These are phyloP conservation scores for Nitzschia sp. DNA, from an alignment of 108 stramenopile species.

Conservation along the genomic window DNA sequence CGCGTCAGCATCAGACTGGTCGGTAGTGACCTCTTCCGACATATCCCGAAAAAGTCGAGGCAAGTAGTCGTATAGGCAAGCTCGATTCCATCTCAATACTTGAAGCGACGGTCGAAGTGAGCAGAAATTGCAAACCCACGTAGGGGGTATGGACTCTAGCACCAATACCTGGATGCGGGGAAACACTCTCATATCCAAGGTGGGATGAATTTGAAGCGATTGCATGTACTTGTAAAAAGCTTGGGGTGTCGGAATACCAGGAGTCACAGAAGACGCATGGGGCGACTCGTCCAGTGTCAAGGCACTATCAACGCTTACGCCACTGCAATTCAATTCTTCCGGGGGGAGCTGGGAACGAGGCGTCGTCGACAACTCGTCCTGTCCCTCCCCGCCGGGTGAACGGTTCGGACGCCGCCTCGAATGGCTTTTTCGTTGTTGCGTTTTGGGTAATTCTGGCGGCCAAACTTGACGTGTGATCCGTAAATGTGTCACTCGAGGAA, in stretches of 20 bases:
- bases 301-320: conserved; percentile 14
- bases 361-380: no score
- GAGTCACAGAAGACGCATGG: conserved; percentile 7
- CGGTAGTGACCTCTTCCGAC: background rate
- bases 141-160: conserved; percentile 70
- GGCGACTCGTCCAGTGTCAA: conserved; percentile 15
- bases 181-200: conserved; percentile 68
- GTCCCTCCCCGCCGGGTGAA: no score
- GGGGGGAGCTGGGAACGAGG: background rate
- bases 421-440: conserved; percentile 20
- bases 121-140: conserved; percentile 58
- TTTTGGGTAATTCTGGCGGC: conserved; percentile 48
- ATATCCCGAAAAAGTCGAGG: conserved; percentile 18
- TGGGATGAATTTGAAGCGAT: conserved; percentile 42
- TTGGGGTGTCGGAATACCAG: conserved; percentile 31
- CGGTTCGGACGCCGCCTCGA: background rate
- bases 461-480: conserved; percentile 63
- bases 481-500: conserved; percentile 61
- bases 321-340: conserved; percentile 16
- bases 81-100: conserved; percentile 63
- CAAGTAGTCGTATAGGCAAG: conserved; percentile 55
- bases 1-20: background rate
- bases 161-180: conserved; percentile 63
- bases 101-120: conserved; percentile 45
- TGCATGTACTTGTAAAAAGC: conserved; percentile 23